Evolutionary conservation across 768 basidiomycete species (phyloP).

Genomic region (Mycena chlorophos): DNA sequence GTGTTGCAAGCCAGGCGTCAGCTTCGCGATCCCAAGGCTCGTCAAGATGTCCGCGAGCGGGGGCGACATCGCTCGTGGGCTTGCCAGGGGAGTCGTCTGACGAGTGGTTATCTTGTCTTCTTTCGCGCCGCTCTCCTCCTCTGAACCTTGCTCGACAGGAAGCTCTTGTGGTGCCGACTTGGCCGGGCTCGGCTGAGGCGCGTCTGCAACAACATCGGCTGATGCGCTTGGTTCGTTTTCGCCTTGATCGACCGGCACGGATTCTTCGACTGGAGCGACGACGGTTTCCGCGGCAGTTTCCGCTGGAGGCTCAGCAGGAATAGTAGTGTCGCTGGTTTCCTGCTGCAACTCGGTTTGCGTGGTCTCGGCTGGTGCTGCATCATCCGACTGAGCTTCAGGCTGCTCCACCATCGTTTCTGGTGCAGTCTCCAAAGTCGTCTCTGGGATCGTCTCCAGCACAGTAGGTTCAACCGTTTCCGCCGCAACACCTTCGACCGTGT

Average conservation of each 20-base stretch:
- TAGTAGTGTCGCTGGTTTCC: no score
- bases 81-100: neutral
- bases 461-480: no score
- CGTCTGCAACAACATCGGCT: no score
- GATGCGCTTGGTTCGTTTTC: neutral
- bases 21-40: neutral
- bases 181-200: conserved; percentile 8
- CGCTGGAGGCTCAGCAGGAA: neutral
- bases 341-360: neutral
- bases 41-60: neutral
- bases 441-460: no score
- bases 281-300: no score
- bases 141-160: no score
- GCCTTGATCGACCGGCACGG: neutral
- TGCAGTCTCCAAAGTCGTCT: neutral
- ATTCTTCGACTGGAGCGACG: no score
- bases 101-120: neutral
- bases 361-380: neutral
- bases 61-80: neutral
- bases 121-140: no score
- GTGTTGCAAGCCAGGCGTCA: conserved; percentile 1
- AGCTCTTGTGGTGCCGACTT: conserved; percentile 8
- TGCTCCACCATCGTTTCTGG: conserved; percentile 16
- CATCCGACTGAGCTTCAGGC: conserved; percentile 19
- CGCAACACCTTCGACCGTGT: no score